These are phyloP conservation scores for Camelina sativa DNA, from an alignment of 345 rosid genomes.

Conservation along the genomic window DNA sequence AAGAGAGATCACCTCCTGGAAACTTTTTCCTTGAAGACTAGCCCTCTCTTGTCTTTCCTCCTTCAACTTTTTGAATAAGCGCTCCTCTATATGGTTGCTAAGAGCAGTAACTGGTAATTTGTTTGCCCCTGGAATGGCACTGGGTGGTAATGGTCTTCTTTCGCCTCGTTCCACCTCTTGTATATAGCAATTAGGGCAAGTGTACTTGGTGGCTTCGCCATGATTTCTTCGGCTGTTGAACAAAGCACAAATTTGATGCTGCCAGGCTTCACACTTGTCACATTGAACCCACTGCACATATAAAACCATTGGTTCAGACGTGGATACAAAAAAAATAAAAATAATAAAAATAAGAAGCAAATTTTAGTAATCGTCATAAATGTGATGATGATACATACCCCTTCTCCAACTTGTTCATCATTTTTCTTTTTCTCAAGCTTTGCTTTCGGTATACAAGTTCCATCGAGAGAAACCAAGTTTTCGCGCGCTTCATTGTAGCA, in stretches of 20 bases:
- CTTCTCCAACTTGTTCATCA: constrained; percentile 87
- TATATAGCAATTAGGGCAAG: constrained; percentile 91
- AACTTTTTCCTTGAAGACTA: constrained; percentile 63
- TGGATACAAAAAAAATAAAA: neutral
- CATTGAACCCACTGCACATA: constrained; percentile 97
- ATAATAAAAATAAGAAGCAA: neutral
- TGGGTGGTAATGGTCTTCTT: constrained; percentile 81
- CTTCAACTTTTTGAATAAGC: constrained; percentile 66
- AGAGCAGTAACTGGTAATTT: constrained; percentile 80
- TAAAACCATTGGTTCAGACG: constrained; percentile 34
- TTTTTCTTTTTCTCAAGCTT: constrained; percentile 91
- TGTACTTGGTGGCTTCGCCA: constrained; percentile 86
- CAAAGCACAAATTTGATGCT: constrained; percentile 68
- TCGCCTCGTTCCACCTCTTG: constrained; percentile 81
- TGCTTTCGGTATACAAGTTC: constrained; percentile 59
- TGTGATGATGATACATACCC: constrained; percentile 52
- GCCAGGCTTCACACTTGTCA: constrained; percentile 97
- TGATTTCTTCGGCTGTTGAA: constrained; percentile 91
- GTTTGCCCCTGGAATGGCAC: constrained; percentile 88
- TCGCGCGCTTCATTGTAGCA: constrained; percentile 85
- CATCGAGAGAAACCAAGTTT: constrained; percentile 63
- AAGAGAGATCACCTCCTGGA: constrained; percentile 71
- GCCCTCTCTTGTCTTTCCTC: constrained; percentile 87
- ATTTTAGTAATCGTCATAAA: neutral
- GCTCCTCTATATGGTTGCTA: constrained; percentile 88